Evolutionary conservation across 1,284 basidiomycete species (phyloP).

Genomic region (Pseudozyma sp.): DNA sequence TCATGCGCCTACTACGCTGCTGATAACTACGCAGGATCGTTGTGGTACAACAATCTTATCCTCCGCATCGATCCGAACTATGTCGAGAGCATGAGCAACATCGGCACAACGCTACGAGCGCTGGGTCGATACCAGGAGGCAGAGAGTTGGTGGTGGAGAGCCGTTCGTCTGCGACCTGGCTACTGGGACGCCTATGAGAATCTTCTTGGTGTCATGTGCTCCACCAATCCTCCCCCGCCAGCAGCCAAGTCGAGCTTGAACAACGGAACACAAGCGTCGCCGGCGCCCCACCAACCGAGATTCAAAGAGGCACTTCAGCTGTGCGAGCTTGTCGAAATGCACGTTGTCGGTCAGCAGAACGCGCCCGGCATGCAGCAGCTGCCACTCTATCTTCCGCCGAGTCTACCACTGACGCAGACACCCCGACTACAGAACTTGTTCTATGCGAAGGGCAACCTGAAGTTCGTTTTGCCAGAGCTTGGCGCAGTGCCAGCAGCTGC

Average conservation of each 20-base stretch:
- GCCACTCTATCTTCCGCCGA: constrained; percentile 46
- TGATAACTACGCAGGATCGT: constrained; percentile 58
- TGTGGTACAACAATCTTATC: constrained; percentile 69
- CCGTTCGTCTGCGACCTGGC: constrained; percentile 70
- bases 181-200: constrained; percentile 72
- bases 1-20: constrained; percentile 65
- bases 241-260: not conserved
- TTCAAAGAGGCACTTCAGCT: constrained; percentile 69
- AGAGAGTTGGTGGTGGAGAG: constrained; percentile 72
- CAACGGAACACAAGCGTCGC: constrained; percentile 2
- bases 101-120: constrained; percentile 73
- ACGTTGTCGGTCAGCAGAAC: constrained; percentile 46
- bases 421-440: constrained; percentile 72
- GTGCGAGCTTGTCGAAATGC: constrained; percentile 67
- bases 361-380: constrained; percentile 9
- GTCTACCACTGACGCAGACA: constrained; percentile 68
- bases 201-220: constrained; percentile 71
- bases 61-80: constrained; percentile 70
- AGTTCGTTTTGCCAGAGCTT: constrained; percentile 61
- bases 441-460: constrained; percentile 71
- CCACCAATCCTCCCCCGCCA: constrained; percentile 27
- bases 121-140: constrained; percentile 70
- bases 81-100: constrained; percentile 71
- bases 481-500: constrained; percentile 53
- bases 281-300: constrained; percentile 46